Evolutionary conservation across 2,329 filamentous ascomycete species (phyloP), one percentile per base, ranked within the genome.

Genomic region (Trichoderma guizhouense): DNA sequence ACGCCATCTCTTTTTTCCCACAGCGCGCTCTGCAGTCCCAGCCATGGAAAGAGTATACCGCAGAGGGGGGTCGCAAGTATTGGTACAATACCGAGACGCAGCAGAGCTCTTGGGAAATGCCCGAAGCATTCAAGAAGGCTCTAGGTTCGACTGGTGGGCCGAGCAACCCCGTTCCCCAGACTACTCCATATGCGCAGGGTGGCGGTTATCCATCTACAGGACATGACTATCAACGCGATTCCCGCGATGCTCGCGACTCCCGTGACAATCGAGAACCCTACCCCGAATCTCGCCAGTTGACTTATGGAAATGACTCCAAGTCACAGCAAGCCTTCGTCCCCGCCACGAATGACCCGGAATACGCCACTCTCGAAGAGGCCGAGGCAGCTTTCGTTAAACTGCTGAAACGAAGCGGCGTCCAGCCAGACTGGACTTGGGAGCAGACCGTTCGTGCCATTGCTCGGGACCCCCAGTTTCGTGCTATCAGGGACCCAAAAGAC

Each of bases 1-100:
- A 60, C 18, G 28, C 2, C 1, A 1, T 26, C 11, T 43, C 7
- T 28, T 39, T 7, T 28, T 12, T 18, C 24, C n/a, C 73, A 72
- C 79, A 95, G 93, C 92, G 92, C 79, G 93, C 93, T 69, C 87
- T 97, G 62, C 87, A 92, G 65, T 91, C 91, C 77, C 93, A 96
- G 76, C 93, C 93, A 74, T 99, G 95, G 94, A 96, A 95, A 79
- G 94, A 97, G 82, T 96, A 97, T 79, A 94, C 92, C 30, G 91
- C 93, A 26, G 90, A 94, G 74, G 93, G 93, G 74, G 96, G 95
- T 61, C 90, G 91, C 77, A 93, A 95, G 79, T 99, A 99, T 83
- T 99, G 94, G 93, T 95, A 95, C 82, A 96, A 99, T 81, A 93
- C 91, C 39, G 92, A 97, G 82, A 95, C 93, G 58, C 95, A 95